phyloP scores from a whole-genome alignment of 768 basidiomycete species.

The Xerocomellus chrysenteron region DNA sequence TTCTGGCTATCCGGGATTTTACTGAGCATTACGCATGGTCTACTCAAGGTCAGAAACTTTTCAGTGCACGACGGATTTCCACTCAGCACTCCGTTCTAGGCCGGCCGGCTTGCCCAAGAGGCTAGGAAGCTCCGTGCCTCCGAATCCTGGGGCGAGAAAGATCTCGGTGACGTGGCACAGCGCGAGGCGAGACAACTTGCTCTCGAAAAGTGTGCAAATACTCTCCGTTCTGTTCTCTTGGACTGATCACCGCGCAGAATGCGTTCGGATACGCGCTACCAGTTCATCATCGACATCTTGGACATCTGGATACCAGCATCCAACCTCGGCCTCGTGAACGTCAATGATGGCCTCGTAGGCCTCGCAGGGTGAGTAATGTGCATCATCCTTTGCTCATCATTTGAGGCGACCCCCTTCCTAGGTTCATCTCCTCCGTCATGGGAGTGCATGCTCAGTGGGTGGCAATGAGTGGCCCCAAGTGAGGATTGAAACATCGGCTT shows the following conservation, averaged over 20 bases:
- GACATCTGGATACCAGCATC: constrained; percentile 92
- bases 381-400: not conserved
- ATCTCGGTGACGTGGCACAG: constrained; percentile 61
- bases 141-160: constrained; percentile 59
- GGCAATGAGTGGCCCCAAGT: constrained; percentile 46
- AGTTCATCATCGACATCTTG: constrained; percentile 80
- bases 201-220: constrained; percentile 47
- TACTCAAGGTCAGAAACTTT: constrained; percentile 56
- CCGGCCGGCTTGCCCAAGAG: constrained; percentile 60
- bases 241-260: constrained; percentile 41
- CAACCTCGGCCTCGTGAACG: constrained; percentile 65
- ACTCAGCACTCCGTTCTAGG: constrained; percentile 36
- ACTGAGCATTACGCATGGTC: constrained; percentile 70
- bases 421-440: constrained; percentile 69
- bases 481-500: constrained; percentile 11
- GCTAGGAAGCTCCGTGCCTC: constrained; percentile 48
- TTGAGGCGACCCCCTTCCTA: constrained; percentile 28
- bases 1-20: constrained; percentile 89
- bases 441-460: constrained; percentile 68
- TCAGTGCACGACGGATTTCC: not conserved
- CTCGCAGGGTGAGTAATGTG: constrained; percentile 68
- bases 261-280: constrained; percentile 65
- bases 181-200: constrained; percentile 63
- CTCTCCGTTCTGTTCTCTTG: not conserved
- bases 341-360: constrained; percentile 87